Evolutionary conservation across 202 grass and related monocot species (phyloP).

Genomic region (Setaria viridis): DNA sequence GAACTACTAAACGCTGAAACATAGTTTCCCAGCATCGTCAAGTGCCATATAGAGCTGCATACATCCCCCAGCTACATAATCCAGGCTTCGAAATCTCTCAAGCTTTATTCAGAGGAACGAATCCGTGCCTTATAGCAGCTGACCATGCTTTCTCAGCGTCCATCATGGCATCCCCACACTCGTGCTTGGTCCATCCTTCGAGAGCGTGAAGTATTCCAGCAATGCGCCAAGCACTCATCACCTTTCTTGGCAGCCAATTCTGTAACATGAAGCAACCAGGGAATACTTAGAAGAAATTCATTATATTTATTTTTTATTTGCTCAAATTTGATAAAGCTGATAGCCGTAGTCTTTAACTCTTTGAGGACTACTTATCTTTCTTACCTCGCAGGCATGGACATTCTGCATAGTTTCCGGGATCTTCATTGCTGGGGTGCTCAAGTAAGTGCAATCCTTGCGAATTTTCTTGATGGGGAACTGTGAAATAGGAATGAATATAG

Average conservation of each 20-base stretch:
- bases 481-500: constrained; percentile 72
- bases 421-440: constrained; percentile 80
- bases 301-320: background rate
- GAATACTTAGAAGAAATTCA: background rate
- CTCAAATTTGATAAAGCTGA: background rate
- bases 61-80: background rate
- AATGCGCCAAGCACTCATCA: constrained; percentile 81
- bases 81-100: constrained; percentile 5
- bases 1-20: background rate
- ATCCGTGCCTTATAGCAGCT: constrained; percentile 65
- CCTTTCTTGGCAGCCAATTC: constrained; percentile 89
- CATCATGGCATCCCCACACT: constrained; percentile 67
- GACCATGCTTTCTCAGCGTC: constrained; percentile 66
- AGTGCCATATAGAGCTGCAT: background rate
- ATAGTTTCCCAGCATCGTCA: background rate
- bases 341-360: background rate
- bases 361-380: background rate
- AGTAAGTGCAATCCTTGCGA: constrained; percentile 80
- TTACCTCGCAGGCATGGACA: constrained; percentile 90
- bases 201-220: constrained; percentile 84
- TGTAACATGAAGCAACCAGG: constrained; percentile 34
- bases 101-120: constrained; percentile 59
- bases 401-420: constrained; percentile 78
- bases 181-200: constrained; percentile 68
- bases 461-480: constrained; percentile 75